Base-by-base conservation (phyloP, 371 early-diverging fungal genomes). In the Mortierella sp. region DNA sequence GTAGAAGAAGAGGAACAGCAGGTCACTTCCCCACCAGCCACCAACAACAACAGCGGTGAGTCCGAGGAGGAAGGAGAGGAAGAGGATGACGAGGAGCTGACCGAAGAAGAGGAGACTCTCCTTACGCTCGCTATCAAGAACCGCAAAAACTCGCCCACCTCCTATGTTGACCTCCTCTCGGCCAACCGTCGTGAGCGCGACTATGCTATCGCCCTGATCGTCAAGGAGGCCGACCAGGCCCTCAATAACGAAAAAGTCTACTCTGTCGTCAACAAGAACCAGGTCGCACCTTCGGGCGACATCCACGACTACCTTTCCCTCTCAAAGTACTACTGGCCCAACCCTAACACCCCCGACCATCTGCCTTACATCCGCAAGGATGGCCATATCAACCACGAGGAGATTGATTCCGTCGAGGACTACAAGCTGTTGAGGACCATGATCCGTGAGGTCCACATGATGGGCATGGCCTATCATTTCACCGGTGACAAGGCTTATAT, bases 221-320 rank as follows among this genome's bases (percentile, higher is more conserved):
- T 80, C 41, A 70, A 71, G 38, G 81, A 82, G 48, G 87, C 87
- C 10, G 77, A 86, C 46, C 18, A 46, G 58, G 87, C 87, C 4
- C 49, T 86, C 41, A 72, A 51, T 43, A 80, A 84, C n/a, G 56
- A 76, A 4, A 83, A 87, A 6, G 70, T 88, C 21, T 90, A 89
- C 77, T 88, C 91, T 0, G 93, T 93, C 41, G 88, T 81, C 10
- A 71, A 80, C 74, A 91, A 91, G 85, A 68, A 79, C 49, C 81
- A 80, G 43, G 75, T 83, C 24, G 82, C 88, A 4, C 90, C 91
- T 0, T 89, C 89, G 21, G 79, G 82, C 21, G 88, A 90, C 58
- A 76, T 72, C 32, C 92, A 93, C 75, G 91, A 93, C 78, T 93
- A 90, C 80, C 80, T 89, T 63, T 91, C 92, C 16, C 87, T 92